A percentile compares a stretch with the other conserved stretches of the same genome.
Evolutionary conservation across 2,329 filamentous ascomycete species (phyloP).

Genomic region (Colletotrichum simmondsii): DNA sequence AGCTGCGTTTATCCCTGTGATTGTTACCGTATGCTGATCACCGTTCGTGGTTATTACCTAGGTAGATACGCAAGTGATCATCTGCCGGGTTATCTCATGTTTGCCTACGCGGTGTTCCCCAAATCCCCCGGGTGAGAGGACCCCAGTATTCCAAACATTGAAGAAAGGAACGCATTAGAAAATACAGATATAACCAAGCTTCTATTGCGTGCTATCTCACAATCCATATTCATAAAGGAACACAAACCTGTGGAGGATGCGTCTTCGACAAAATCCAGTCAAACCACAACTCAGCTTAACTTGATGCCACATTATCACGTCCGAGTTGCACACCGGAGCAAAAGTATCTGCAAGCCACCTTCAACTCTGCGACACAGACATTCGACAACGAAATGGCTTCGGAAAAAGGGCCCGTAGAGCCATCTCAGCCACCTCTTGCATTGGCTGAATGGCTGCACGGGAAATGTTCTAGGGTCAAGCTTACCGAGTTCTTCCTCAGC

Average conservation of each 20-base stretch:
- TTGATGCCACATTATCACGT: not conserved
- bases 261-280: not conserved
- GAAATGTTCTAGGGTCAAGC: not conserved
- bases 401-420: no score
- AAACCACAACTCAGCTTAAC: not conserved
- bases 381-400: not conserved
- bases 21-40: not conserved
- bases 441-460: not conserved
- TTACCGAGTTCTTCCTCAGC: not conserved
- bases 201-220: not conserved
- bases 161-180: no score
- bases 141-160: no score
- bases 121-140: no score
- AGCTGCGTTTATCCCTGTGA: constrained; percentile 18
- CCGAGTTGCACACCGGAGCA: not conserved
- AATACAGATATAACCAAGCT: no score
- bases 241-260: not conserved
- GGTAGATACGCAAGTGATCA: not conserved
- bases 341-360: not conserved
- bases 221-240: not conserved
- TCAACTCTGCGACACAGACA: not conserved
- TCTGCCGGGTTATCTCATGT: not conserved
- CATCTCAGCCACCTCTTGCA: no score
- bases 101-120: not conserved
- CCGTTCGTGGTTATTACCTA: not conserved